Base-by-base conservation (phyloP, 192 early-diverging fungal species). In the Diversispora epigaea region DNA sequence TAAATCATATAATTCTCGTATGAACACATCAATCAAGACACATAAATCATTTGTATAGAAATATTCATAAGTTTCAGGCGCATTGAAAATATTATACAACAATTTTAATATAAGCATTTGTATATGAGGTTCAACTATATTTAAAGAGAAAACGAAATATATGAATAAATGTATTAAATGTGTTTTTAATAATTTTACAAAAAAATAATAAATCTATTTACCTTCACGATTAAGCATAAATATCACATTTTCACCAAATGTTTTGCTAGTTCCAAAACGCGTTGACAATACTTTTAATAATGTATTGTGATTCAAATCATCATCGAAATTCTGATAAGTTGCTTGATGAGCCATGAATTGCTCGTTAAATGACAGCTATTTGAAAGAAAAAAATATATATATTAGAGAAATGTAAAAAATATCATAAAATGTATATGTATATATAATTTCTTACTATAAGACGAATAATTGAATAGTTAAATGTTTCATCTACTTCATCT, bases 11-110 rank as follows among this genome's bases (percentile, higher is more conserved):
- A 93, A 79, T 79, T 96, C 95, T 64, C 96, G 86, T 25, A 98
- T 83, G 1, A 93, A 83, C 3, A 96, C 91, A 78, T 98, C 96
- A 10, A 96, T 84, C 32, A 96, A 84, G 6, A 96, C 93, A 52
- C 85, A 85, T 58, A 96, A 83, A 78, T 98, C 96, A 73, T 98
- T 98, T 14, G 96, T 95, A 77, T 96, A 98, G 77, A 96, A 91
- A 50, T 93, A 90, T n/a, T 87, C 84, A 25, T 77, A 76, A 2
- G 92, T 87, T 43, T 77, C 78, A 3, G 87, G 83, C 0, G 84
- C 84, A 40, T 86, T 88, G 52, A 98, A 87, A 58, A 97, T 81
- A 44, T 84, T 78, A 54, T 88, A 85, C 45, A 98, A 78, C 67
- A 94, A 88, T 62, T 91, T 87, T 43, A 95, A 80, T 55, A 93